A percentile compares a stretch with the other conserved stretches of the same genome.
Conservation (phyloP, 2,329 filamentous ascomycete species). For the Penicillium sp. region DNA sequence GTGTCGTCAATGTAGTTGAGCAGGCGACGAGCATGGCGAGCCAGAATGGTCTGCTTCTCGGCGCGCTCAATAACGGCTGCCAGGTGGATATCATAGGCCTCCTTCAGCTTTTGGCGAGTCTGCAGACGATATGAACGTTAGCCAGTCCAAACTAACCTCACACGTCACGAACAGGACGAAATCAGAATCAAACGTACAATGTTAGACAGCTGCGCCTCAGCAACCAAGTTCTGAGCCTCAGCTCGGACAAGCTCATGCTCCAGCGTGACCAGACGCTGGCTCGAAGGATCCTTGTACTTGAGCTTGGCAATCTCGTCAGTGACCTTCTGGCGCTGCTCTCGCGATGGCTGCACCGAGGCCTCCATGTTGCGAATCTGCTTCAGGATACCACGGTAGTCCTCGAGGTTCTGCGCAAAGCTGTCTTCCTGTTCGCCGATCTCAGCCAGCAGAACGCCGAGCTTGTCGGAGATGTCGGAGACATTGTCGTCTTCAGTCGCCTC, state of each 20-base stretch:
- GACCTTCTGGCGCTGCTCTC: slow-evolving; percentile 84
- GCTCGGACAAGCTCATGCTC: slow-evolving; percentile 96
- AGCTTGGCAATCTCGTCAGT: slow-evolving; percentile 88
- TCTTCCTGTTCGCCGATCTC: slow-evolving; percentile 96
- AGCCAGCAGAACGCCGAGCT: slow-evolving; percentile 85
- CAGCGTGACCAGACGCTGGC: slow-evolving; percentile 73
- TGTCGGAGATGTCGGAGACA: slow-evolving; percentile 88
- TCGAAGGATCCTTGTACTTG: slow-evolving; percentile 89
- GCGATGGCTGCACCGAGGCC: slow-evolving; percentile 87
- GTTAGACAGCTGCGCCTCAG: slow-evolving; percentile 94
- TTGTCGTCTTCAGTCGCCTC: slow-evolving; percentile 85
- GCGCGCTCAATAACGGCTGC: slow-evolving; percentile 90
- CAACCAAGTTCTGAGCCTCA: slow-evolving; percentile 93
- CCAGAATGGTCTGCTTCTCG: slow-evolving; percentile 94
- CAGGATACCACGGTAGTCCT: slow-evolving; percentile 77
- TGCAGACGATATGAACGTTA: slow-evolving; percentile 38
- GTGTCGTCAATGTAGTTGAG: slow-evolving; percentile 84
- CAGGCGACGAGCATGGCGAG: slow-evolving; percentile 83
- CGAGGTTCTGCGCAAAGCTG: slow-evolving; percentile 77
- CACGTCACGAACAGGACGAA: background rate
- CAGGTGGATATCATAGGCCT: slow-evolving; percentile 87
- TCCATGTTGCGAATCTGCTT: slow-evolving; percentile 96
- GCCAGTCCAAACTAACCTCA: background rate
- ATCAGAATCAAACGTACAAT: slow-evolving; percentile 60
- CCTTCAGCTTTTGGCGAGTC: slow-evolving; percentile 95